Percentiles rank a stretch among this genome's conserved stretches.
Conservation (phyloP, 2,329 filamentous ascomycete genomes). For the Pleomassaria siparia region DNA sequence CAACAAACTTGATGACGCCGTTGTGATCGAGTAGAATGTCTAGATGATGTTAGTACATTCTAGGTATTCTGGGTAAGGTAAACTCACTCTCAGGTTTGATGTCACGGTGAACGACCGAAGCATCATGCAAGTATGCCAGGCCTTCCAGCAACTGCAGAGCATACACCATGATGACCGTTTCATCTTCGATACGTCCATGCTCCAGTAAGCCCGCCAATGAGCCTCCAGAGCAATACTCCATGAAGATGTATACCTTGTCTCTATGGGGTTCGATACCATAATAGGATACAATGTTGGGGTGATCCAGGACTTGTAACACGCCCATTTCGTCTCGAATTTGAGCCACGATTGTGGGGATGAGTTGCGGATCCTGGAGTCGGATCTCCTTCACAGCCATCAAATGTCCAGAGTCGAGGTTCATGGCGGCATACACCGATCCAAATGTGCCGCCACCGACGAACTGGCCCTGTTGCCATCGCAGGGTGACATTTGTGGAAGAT, state of each 20-base stretch:
- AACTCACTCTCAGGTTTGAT: conserved; percentile 93
- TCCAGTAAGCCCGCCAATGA: conserved; percentile 88
- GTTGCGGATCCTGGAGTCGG: conserved; percentile 89
- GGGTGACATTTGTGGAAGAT: conserved; percentile 89
- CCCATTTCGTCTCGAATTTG: conserved; percentile 98
- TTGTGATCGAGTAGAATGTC: conserved; percentile 96
- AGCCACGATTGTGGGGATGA: conserved; percentile 89
- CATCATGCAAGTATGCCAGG: conserved; percentile 88
- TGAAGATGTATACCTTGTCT: conserved; percentile 99
- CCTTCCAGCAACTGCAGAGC: conserved; percentile 92
- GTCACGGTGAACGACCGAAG: conserved; percentile 90
- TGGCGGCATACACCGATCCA: conserved; percentile 94
- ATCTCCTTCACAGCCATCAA: conserved; percentile 99
- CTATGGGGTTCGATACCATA: conserved; percentile 97
- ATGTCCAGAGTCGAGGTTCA: conserved; percentile 94
- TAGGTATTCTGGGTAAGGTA: neutral
- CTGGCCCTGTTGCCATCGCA: conserved; percentile 98
- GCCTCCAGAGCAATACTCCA: conserved; percentile 98
- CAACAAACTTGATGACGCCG: conserved; percentile 98
- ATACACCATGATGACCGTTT: conserved; percentile 97
- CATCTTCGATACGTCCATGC: conserved; percentile 95
- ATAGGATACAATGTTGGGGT: conserved; percentile 97
- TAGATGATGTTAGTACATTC: conserved; percentile 41
- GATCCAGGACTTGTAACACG: conserved; percentile 90
- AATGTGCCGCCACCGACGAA: conserved; percentile 97